Evolutionary conservation across 768 basidiomycete genomes (phyloP), one percentile per base, ranked within the genome.

Genomic region (Tylopilus rubrobrunneus): DNA sequence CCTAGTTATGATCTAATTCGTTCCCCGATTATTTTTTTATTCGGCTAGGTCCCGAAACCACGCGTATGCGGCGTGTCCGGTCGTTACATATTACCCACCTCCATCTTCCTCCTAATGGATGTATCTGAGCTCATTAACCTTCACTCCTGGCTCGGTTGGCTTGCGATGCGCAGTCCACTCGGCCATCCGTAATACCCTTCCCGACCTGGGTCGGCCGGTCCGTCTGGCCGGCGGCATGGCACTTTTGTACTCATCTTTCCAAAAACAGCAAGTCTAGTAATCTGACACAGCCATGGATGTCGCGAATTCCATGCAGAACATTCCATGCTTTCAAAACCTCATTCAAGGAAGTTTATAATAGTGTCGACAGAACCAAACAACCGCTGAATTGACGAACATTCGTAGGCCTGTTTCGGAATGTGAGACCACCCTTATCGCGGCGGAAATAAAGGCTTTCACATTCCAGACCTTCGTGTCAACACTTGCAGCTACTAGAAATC

Each of bases 321-420:
- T 66, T 67, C 65, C 55, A 57, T 49, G 39, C 44, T 52, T 44
- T 49, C 48, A 37, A 52, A 29, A 45, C 36, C 14, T 19, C 28
- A 17, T 23, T 10, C 23, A 45, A 49, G 9, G 36, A 51, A 51
- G 59, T 14, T 40, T 48, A 63, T 56, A 63, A 60, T 60, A 57
- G 12, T 48, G 33, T 45, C 55, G 60, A 65, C 56, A 63, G 56
- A 49, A 52, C 64, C 62, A 66, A 65, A 66, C 52, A 57, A 43
- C 21, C 21, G 25, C 25, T 45, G 25, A 47, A 21, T 34, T n/a
- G 19, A 53, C 21, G 46, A 56, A 48, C 50, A n/a, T 56, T n/a
- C 7, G 8, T 41, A 8, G 25, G 10, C n/a, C 52, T 45, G 48
- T 29, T 44, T 36, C 53, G 28, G 45, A 39, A 19, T 28, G 14